A percentile compares a stretch with the other conserved stretches of the same genome.
Conservation (phyloP, 2,329 filamentous ascomycete genomes). For the Pseudogymnoascus destructans region DNA sequence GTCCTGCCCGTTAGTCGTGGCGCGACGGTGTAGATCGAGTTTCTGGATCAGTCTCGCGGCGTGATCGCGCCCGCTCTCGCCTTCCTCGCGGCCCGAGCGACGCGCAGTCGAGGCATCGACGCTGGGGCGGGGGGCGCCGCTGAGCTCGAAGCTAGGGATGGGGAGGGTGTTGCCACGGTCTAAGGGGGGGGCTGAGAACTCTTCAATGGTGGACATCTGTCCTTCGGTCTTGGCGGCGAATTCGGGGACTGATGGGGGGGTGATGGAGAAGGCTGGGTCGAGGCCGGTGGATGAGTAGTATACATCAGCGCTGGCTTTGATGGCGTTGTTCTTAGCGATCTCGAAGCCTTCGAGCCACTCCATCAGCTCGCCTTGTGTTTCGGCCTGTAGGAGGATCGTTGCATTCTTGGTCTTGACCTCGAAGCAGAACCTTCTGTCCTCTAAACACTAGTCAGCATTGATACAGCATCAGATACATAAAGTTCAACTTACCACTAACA, state of each 20-base stretch:
- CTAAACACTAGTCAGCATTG: constrained; percentile 26
- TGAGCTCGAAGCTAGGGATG: constrained; percentile 46
- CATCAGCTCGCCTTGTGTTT: constrained; percentile 82
- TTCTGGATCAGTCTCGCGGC: constrained; percentile 85
- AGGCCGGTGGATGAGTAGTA: constrained; percentile 33
- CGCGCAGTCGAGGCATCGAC: constrained; percentile 45
- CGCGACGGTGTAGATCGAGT: constrained; percentile 76
- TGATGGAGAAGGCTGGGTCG: constrained; percentile 83
- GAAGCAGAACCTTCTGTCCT: constrained; percentile 93
- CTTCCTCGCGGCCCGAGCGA: constrained; percentile 51
- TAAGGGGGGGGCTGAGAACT: constrained; percentile 32
- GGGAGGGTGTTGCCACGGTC: constrained; percentile 55
- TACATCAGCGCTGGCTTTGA: constrained; percentile 54
- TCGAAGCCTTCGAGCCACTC: constrained; percentile 94
- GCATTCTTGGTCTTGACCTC: constrained; percentile 97
- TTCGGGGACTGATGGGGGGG: constrained; percentile 73
- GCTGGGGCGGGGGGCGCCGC: constrained; percentile 46
- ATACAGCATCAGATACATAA: not conserved
- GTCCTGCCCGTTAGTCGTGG: constrained; percentile 39
- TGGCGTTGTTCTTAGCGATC: constrained; percentile 79
- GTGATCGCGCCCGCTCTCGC: constrained; percentile 66
- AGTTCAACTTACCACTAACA: constrained; percentile 37
- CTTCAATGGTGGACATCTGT: constrained; percentile 34
- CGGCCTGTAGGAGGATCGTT: constrained; percentile 78
- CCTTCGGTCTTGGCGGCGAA: constrained; percentile 76